Evolutionary conservation across 108 stramenopile genomes (phyloP).

Genomic region (Phaeodactylum tricornutum): DNA sequence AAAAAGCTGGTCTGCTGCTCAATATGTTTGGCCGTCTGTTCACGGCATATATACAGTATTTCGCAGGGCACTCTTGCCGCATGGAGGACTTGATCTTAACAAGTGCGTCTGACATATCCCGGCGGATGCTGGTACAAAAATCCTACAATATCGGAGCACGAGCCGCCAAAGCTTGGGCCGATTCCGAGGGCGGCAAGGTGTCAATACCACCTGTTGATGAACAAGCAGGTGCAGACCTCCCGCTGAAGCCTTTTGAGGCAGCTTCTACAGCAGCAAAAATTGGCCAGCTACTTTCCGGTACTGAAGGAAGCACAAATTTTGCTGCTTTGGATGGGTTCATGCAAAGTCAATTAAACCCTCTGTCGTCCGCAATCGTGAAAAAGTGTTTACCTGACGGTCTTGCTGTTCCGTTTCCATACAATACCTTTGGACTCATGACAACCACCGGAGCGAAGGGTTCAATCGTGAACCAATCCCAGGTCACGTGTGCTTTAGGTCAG

Average conservation of each 20-base stretch:
- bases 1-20: conserved; percentile 78
- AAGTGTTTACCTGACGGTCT: conserved; percentile 93
- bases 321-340: conserved; percentile 90
- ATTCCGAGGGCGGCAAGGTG: conserved; percentile 87
- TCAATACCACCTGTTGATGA: conserved; percentile 49
- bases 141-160: conserved; percentile 76
- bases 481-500: conserved; percentile 97
- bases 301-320: conserved; percentile 74
- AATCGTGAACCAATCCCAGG: conserved; percentile 97
- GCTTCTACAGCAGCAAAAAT: conserved; percentile 71
- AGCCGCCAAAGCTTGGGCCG: conserved; percentile 88
- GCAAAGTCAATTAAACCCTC: conserved; percentile 88
- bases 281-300: conserved; percentile 63
- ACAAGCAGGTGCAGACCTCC: conserved; percentile 22
- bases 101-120: conserved; percentile 63
- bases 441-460: conserved; percentile 98
- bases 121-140: conserved; percentile 56
- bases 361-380: conserved; percentile 90
- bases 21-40: conserved; percentile 93
- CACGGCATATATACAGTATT: conserved; percentile 90
- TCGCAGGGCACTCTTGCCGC: conserved; percentile 93
- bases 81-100: conserved; percentile 96
- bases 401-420: conserved; percentile 93
- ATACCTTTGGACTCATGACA: conserved; percentile 97
- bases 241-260: conserved; percentile 73